Evolutionary conservation across 2,329 filamentous ascomycete genomes (phyloP).

Genomic region (Clonostachys sp.): DNA sequence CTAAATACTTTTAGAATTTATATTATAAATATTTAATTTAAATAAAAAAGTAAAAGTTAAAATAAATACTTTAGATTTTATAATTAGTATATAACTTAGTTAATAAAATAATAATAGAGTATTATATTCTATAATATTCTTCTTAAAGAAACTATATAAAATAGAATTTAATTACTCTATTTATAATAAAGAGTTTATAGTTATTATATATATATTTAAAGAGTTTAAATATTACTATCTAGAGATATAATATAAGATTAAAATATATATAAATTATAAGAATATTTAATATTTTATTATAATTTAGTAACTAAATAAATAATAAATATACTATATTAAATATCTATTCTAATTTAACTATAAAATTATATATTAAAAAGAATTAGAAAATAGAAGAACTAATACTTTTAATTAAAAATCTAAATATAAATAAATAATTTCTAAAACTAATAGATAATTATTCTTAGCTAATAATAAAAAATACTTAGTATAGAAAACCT

Average conservation of each 20-base stretch:
- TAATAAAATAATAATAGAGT: background rate
- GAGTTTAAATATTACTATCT: background rate
- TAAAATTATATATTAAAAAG: background rate
- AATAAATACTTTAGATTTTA: background rate
- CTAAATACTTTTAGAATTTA: background rate
- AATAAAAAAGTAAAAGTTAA: background rate
- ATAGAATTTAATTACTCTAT: background rate
- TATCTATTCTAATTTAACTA: background rate
- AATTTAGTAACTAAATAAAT: background rate
- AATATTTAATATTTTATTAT: background rate
- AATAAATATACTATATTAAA: background rate
- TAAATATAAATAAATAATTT: background rate
- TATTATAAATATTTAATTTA: slow-evolving; percentile 1
- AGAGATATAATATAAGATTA: background rate
- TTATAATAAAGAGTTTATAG: background rate
- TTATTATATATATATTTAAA: background rate
- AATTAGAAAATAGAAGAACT: background rate
- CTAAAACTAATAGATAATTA: background rate
- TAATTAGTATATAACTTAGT: background rate
- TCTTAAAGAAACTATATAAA: background rate
- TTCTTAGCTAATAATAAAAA: background rate
- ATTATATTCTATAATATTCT: background rate
- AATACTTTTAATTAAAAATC: background rate
- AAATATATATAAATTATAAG: background rate
- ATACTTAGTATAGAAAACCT: background rate